Evolutionary conservation across 345 rosid genomes (phyloP).

Genomic region (Citrus inodora): DNA sequence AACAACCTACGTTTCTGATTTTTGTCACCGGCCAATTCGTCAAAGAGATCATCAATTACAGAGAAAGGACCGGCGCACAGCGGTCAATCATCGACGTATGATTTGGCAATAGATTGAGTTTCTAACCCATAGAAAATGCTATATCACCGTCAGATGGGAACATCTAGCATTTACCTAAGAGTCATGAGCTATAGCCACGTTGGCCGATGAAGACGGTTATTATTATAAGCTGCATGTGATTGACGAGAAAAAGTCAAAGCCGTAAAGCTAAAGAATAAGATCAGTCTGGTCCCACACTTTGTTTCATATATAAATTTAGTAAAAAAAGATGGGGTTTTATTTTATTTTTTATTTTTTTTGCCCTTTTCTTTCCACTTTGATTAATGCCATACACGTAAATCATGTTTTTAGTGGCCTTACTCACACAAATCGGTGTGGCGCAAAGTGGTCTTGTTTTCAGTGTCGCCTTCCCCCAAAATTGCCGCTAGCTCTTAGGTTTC

Average conservation of each 20-base stretch:
- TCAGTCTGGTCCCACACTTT: background rate
- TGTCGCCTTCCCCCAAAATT: background rate
- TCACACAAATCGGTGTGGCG: background rate
- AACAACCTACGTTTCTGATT: background rate
- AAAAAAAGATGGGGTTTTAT: background rate
- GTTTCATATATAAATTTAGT: background rate
- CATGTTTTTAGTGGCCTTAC: background rate
- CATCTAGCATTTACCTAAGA: background rate
- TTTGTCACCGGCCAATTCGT: background rate
- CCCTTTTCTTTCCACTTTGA: too few relatives aligned
- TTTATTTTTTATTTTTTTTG: background rate
- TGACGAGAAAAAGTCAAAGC: conserved; percentile 16
- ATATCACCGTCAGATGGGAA: background rate
- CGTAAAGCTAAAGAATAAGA: conserved; percentile 20
- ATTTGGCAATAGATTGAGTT: background rate
- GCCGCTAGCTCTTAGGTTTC: background rate
- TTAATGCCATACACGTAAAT: background rate
- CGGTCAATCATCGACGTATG: background rate
- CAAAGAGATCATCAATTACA: background rate
- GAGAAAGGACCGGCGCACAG: background rate
- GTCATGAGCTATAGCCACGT: background rate
- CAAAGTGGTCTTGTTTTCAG: conserved; percentile 3
- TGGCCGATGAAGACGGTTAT: background rate
- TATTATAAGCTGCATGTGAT: background rate
- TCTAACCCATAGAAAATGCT: background rate